A percentile compares a stretch with the other conserved stretches of the same genome.
Conservation (phyloP, 2,329 filamentous ascomycete genomes). For the Botrytis deweyae region DNA sequence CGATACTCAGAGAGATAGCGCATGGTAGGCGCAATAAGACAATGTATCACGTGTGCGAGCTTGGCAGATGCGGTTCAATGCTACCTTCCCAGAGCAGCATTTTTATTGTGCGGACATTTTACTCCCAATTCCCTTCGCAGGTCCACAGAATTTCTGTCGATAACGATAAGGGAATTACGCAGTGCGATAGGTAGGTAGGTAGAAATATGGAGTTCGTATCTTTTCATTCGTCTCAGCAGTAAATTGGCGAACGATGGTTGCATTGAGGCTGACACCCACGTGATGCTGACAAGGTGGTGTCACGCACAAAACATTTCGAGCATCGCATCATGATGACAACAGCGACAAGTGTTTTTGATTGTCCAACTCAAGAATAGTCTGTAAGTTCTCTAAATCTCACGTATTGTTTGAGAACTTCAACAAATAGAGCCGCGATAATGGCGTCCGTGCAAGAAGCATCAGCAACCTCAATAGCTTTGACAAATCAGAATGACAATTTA, state of each 20-base stretch:
- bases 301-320: neutral
- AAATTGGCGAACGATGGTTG: neutral
- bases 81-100: no score
- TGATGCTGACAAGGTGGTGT: neutral
- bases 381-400: neutral
- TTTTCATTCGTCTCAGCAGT: neutral
- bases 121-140: no score
- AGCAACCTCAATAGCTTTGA: neutral
- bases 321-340: neutral
- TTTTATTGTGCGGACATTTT: no score
- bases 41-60: no score
- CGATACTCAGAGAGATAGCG: no score
- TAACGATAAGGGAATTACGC: fast-evolving
- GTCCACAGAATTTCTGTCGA: no score
- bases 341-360: neutral
- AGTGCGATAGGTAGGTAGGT: neutral
- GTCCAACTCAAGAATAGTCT: neutral
- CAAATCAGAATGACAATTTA: neutral
- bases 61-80: no score
- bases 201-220: neutral
- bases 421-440: neutral
- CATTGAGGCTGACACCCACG: neutral
- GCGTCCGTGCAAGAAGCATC: neutral
- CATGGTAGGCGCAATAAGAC: no score
- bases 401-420: neutral